Percentiles rank a stretch among this genome's conserved stretches.
These are phyloP conservation scores for Aegle marmelos DNA, from an alignment of 345 rosid genomes.

Conservation along the genomic window DNA sequence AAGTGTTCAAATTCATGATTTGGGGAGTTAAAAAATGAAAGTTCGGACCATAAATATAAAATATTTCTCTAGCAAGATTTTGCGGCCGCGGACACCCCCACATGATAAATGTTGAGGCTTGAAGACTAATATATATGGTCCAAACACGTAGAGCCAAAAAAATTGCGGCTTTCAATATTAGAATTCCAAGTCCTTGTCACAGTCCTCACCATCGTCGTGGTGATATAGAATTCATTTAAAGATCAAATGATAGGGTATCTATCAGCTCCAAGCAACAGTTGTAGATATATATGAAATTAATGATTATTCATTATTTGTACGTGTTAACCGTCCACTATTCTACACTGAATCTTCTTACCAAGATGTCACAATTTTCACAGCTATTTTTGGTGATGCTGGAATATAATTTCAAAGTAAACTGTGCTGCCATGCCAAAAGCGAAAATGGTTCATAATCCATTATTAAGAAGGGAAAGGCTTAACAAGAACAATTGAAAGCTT, in stretches of 20 bases:
- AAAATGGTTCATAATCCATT: too few species aligned
- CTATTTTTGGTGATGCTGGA: neutral
- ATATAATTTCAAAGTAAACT: neutral
- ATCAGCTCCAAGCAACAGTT: neutral
- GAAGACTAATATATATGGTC: neutral
- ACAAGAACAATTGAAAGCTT: too few species aligned
- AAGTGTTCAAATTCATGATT: neutral
- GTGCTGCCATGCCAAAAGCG: too few species aligned
- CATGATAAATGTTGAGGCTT: conserved; percentile 1
- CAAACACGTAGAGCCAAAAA: neutral
- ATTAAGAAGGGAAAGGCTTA: too few species aligned
- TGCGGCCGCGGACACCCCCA: neutral
- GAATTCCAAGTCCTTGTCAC: neutral
- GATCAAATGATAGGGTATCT: too few species aligned
- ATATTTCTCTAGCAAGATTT: neutral
- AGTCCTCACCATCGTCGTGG: neutral
- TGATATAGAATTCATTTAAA: neutral
- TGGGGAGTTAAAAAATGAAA: neutral
- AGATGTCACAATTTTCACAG: neutral
- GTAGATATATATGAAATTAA: too few species aligned
- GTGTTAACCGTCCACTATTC: too few species aligned
- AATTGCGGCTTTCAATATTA: neutral
- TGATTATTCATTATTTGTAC: too few species aligned
- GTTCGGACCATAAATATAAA: too few species aligned
- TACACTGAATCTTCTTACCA: neutral